Evolutionary conservation across 208 protist species (phyloP).

Genomic region (Leishmania amazonensis): DNA sequence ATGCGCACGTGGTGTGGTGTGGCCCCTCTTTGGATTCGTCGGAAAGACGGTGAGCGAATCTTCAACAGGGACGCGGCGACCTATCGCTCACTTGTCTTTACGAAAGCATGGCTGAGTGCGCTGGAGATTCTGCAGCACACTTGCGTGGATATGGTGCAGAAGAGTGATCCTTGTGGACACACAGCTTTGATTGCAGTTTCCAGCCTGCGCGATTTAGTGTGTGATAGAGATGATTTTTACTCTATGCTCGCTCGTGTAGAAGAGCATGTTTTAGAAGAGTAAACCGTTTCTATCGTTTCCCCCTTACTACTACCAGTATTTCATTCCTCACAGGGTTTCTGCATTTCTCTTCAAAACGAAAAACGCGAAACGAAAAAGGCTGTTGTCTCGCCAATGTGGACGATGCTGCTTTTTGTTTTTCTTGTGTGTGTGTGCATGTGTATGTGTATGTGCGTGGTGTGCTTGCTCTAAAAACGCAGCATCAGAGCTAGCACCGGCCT

Average conservation of each 20-base stretch:
- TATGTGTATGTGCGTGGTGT: too few species aligned
- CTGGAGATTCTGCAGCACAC: conserved; percentile 32
- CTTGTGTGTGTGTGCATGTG: too few species aligned
- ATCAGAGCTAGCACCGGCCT: neutral
- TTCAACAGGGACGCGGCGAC: conserved; percentile 19
- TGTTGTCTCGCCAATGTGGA: neutral
- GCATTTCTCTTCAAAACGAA: neutral
- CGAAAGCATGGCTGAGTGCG: conserved; percentile 45
- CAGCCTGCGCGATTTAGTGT: conserved; percentile 56
- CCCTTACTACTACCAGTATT: neutral
- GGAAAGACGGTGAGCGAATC: conserved; percentile 21
- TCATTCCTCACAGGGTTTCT: neutral
- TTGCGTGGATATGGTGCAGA: conserved; percentile 35
- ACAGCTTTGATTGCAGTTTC: conserved; percentile 53
- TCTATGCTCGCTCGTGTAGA: conserved; percentile 35
- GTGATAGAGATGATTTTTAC: conserved; percentile 41
- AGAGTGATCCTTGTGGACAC: conserved; percentile 29
- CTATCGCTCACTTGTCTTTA: conserved; percentile 38
- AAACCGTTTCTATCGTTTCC: neutral
- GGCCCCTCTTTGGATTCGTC: conserved; percentile 20
- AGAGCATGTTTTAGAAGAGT: conserved; percentile 22
- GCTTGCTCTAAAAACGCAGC: neutral
- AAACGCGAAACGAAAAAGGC: neutral
- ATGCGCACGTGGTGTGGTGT: conserved; percentile 48
- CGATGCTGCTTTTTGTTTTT: neutral